These are phyloP conservation scores for Colletotrichum euphorbiae DNA, from an alignment of 2,329 filamentous ascomycete genomes.

Conservation along the genomic window DNA sequence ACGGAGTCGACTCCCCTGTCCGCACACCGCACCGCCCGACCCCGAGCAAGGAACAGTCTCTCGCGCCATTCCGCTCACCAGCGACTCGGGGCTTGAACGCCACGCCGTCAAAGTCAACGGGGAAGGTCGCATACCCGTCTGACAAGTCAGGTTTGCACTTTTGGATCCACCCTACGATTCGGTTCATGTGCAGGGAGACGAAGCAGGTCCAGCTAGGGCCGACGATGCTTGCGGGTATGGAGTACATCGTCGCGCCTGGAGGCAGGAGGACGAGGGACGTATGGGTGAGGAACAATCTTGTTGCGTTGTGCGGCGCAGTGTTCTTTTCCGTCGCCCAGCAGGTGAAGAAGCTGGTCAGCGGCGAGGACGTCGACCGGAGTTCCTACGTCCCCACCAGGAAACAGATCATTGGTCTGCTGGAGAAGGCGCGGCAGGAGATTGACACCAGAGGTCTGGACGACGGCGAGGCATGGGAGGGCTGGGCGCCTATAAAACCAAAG, in stretches of 20 bases:
- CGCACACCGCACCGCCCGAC: constrained; percentile 47
- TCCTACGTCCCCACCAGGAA: constrained; percentile 59
- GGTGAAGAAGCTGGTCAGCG: constrained; percentile 55
- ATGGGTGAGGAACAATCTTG: constrained; percentile 61
- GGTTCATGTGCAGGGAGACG: constrained; percentile 73
- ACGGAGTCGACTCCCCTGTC: constrained; percentile 43
- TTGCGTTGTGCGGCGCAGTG: constrained; percentile 69
- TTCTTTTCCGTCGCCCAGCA: constrained; percentile 70
- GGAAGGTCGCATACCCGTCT: constrained; percentile 44
- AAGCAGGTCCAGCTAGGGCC: constrained; percentile 72
- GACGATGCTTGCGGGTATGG: constrained; percentile 80
- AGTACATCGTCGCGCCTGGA: constrained; percentile 61
- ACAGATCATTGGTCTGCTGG: constrained; percentile 54
- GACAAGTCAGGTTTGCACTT: constrained; percentile 59
- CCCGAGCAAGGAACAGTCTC: constrained; percentile 58
- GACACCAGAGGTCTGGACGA: constrained; percentile 54
- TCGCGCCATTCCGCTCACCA: constrained; percentile 57
- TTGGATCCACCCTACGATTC: constrained; percentile 78
- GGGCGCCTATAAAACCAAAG: constrained; percentile 58
- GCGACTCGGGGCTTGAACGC: constrained; percentile 43
- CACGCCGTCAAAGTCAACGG: constrained; percentile 55
- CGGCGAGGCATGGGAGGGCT: constrained; percentile 65
- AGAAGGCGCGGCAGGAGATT: constrained; percentile 48
- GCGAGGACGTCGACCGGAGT: constrained; percentile 53
- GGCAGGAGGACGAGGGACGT: constrained; percentile 60